Percentiles rank a stretch among this genome's conserved stretches.
Conservation (phyloP, 345 rosid species). For the Moricandia moricandioides region DNA sequence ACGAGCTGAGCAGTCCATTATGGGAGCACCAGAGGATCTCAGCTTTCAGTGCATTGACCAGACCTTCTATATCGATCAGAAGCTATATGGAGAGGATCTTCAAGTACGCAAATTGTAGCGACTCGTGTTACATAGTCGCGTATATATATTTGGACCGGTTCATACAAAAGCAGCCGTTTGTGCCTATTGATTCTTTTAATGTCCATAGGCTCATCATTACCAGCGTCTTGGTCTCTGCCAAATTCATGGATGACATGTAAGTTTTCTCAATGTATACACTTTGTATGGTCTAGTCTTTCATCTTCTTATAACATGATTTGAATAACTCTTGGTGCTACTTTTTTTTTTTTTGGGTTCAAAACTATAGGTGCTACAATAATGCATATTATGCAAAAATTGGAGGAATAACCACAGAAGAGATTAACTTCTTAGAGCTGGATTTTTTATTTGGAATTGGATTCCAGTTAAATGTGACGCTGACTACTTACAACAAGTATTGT, state of each 20-base stretch:
- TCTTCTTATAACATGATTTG: too few relatives aligned
- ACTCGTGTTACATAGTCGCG: constrained; percentile 70
- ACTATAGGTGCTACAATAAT: constrained; percentile 63
- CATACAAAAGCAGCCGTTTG: constrained; percentile 47
- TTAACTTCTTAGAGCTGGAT: constrained; percentile 66
- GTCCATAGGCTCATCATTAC: constrained; percentile 69
- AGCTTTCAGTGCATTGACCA: constrained; percentile 50
- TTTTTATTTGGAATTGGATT: constrained; percentile 66
- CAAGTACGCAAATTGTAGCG: constrained; percentile 69
- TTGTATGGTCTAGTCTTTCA: too few relatives aligned
- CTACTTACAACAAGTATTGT: constrained; percentile 52
- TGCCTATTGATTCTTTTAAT: constrained; percentile 60
- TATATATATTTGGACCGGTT: constrained; percentile 73
- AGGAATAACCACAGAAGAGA: constrained; percentile 61
- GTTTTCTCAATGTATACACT: constrained; percentile 17
- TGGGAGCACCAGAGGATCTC: constrained; percentile 44
- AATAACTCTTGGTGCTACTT: too few relatives aligned
- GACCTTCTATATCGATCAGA: constrained; percentile 54
- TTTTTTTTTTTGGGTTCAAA: too few relatives aligned
- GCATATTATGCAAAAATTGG: constrained; percentile 67
- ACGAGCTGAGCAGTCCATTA: constrained; percentile 41
- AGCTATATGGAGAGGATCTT: constrained; percentile 69
- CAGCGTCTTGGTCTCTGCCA: constrained; percentile 72
- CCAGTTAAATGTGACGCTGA: constrained; percentile 55
- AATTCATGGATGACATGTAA: constrained; percentile 86